Conservation (phyloP, 441 rosid species). For the Biscutella laevigata region DNA sequence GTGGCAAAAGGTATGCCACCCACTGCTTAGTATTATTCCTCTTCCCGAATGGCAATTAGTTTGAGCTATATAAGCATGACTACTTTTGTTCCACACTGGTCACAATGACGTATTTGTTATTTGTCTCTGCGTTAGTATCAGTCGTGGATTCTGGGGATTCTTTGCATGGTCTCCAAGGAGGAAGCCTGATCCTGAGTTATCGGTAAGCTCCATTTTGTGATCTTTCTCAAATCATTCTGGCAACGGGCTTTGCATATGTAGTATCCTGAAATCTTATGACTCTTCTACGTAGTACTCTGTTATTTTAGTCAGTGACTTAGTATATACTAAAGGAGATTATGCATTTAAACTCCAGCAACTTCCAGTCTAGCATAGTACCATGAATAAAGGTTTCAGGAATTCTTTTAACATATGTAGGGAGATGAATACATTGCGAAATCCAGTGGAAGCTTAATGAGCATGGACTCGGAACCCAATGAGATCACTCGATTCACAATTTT, state of each 20-base stretch:
- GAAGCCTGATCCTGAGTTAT: conserved; percentile 31
- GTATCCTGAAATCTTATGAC: background rate
- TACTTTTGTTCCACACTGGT: conserved; percentile 17
- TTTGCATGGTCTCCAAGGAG: conserved; percentile 38
- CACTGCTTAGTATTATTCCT: conserved; percentile 13
- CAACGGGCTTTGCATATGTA: background rate
- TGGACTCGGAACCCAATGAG: conserved; percentile 51
- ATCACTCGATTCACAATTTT: conserved; percentile 70
- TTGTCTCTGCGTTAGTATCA: conserved; percentile 30
- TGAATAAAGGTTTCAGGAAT: conserved; percentile 9
- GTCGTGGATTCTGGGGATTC: conserved; percentile 61
- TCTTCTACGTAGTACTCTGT: background rate
- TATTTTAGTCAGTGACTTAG: background rate
- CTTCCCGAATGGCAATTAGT: background rate
- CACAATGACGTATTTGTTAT: conserved; percentile 8
- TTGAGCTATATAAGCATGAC: background rate
- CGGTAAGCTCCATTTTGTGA: conserved; percentile 33
- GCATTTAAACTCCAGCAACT: background rate
- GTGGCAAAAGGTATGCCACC: conserved; percentile 43
- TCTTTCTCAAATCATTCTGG: conserved; percentile 8
- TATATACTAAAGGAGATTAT: background rate
- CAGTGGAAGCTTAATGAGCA: conserved; percentile 26
- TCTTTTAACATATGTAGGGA: conserved; percentile 40
- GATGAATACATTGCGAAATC: conserved; percentile 32
- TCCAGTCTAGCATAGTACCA: background rate